Percentiles rank a stretch among this genome's conserved stretches.
These are phyloP conservation scores for Porodaedalea pini DNA, from an alignment of 1,284 basidiomycete genomes.

Conservation along the genomic window DNA sequence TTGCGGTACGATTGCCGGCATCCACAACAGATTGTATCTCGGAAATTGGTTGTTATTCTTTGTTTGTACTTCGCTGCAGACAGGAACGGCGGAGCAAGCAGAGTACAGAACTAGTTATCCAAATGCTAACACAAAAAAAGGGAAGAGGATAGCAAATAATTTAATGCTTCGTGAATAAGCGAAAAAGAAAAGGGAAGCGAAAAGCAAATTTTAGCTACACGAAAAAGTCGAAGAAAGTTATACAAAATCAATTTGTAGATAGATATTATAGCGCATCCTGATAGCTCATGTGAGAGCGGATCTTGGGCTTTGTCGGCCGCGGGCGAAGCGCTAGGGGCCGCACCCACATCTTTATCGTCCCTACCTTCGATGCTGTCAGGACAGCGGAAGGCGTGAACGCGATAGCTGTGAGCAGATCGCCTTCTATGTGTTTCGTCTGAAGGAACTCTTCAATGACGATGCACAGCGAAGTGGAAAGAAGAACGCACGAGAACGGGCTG, in stretches of 20 bases:
- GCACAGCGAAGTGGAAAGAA: conserved; percentile 26
- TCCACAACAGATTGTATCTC: too few species aligned
- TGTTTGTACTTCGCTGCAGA: too few species aligned
- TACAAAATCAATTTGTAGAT: not conserved
- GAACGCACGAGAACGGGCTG: conserved; percentile 83
- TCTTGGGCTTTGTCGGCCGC: conserved; percentile 12
- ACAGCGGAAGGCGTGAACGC: conserved; percentile 71
- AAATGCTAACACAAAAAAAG: too few species aligned
- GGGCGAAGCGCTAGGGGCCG: conserved; percentile 55
- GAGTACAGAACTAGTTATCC: too few species aligned
- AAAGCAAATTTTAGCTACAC: too few species aligned
- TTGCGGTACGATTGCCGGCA: too few species aligned
- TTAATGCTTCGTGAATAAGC: too few species aligned
- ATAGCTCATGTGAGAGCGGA: not conserved
- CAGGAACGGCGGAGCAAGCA: too few species aligned
- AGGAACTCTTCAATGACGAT: conserved; percentile 4
- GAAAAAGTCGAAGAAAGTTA: too few species aligned
- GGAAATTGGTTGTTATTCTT: too few species aligned
- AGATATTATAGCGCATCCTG: not conserved
- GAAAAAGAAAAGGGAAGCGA: too few species aligned
- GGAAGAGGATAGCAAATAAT: too few species aligned
- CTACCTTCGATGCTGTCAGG: conserved; percentile 71
- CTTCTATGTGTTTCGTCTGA: conserved; percentile 76
- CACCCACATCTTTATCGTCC: conserved; percentile 80
- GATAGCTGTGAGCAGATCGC: conserved; percentile 68